phyloP scores from a whole-genome alignment of 73 alveolate genomes.

The Paramecium sonneborni region DNA sequence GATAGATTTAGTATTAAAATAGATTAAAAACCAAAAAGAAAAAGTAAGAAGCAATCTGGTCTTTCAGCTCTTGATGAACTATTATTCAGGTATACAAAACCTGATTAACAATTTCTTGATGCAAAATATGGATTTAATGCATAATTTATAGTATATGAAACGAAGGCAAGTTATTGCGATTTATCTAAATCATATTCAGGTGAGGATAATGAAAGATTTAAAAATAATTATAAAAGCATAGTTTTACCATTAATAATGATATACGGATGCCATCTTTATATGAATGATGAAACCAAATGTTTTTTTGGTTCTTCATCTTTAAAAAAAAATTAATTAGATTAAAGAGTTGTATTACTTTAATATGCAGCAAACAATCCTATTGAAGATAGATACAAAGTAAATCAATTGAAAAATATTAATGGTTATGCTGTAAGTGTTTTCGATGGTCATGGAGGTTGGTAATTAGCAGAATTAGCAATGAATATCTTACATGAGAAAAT shows the following conservation, averaged over 20 bases:
- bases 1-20: neutral
- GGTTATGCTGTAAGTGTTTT: conserved; percentile 59
- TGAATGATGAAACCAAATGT: neutral
- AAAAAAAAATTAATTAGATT: conserved; percentile 38
- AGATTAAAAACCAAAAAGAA: neutral
- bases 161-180: neutral
- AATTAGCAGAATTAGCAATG: conserved; percentile 85
- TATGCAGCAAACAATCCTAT: conserved; percentile 65
- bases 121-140: conserved; percentile 19
- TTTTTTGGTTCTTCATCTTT: neutral
- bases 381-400: conserved; percentile 50
- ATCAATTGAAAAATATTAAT: conserved; percentile 18
- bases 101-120: neutral
- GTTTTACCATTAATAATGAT: neutral
- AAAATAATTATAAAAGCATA: neutral
- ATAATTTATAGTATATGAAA: neutral
- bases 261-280: neutral
- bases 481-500: conserved; percentile 76
- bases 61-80: conserved; percentile 2
- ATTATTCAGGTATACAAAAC: conserved; percentile 3
- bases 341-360: conserved; percentile 23
- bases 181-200: neutral
- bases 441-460: conserved; percentile 97
- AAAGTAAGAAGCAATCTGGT: neutral
- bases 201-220: neutral